Conservation (phyloP, 116 monocot species). For the Trichopus zeylanicus region DNA sequence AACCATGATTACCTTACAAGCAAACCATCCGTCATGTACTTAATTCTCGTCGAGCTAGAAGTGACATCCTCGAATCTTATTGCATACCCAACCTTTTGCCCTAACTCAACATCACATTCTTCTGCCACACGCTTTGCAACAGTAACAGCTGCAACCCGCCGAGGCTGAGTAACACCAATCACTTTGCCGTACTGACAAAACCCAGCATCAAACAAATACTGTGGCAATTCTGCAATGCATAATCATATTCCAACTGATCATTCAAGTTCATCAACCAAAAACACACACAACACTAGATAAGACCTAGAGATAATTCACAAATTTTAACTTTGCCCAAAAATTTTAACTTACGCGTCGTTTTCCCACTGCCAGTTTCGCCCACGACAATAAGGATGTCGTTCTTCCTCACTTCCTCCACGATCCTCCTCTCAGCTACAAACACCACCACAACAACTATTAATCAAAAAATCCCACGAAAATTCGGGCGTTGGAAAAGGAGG, state of each 20-base stretch:
- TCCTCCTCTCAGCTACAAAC: conserved; percentile 48
- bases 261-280: neutral
- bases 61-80: conserved; percentile 94
- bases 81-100: conserved; percentile 89
- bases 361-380: conserved; percentile 96
- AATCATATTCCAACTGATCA: too few relatives aligned
- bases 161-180: conserved; percentile 95
- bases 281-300: neutral
- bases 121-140: conserved; percentile 97
- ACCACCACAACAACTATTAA: neutral
- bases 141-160: conserved; percentile 94
- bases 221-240: conserved; percentile 79
- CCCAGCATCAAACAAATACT: conserved; percentile 80
- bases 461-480: neutral
- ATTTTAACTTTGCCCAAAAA: too few relatives aligned
- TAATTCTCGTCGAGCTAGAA: conserved; percentile 72
- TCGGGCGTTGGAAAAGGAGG: neutral
- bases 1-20: conserved; percentile 72
- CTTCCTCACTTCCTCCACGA: conserved; percentile 84
- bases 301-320: too few relatives aligned
- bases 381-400: conserved; percentile 80
- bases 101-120: conserved; percentile 83
- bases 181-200: conserved; percentile 59
- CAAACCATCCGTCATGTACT: conserved; percentile 98
- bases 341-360: conserved; percentile 93